Conservation (phyloP, 306 rosid species). For the Cucurbita ficifolia region DNA sequence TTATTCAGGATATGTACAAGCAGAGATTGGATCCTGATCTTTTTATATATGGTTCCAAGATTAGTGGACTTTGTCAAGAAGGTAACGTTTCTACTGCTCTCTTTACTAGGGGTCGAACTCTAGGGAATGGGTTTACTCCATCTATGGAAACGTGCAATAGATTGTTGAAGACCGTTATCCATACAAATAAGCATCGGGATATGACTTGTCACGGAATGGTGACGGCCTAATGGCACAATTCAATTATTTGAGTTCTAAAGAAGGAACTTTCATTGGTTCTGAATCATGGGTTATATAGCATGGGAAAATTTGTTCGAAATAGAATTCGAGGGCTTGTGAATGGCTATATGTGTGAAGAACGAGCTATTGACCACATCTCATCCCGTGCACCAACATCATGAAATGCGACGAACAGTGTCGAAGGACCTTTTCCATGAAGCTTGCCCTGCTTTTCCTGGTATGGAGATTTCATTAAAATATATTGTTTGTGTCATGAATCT, state of each 20-base stretch:
- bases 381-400: neutral
- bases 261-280: neutral
- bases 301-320: neutral
- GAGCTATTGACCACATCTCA: neutral
- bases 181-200: slow-evolving; percentile 2
- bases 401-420: neutral
- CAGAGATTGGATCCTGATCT: slow-evolving; percentile 19
- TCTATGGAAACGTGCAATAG: slow-evolving; percentile 17
- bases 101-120: slow-evolving; percentile 11
- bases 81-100: slow-evolving; percentile 19
- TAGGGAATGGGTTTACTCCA: slow-evolving; percentile 17
- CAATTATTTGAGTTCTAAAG: neutral
- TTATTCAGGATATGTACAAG: slow-evolving; percentile 17
- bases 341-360: neutral
- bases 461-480: neutral
- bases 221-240: slow-evolving; percentile 11
- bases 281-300: neutral
- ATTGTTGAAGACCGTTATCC: slow-evolving; percentile 15
- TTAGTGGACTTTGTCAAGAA: slow-evolving; percentile 17
- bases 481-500: neutral
- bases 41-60: slow-evolving; percentile 14
- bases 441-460: neutral
- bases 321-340: neutral
- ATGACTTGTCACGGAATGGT: slow-evolving; percentile 13
- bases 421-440: neutral